Evolutionary conservation across 768 basidiomycete genomes (phyloP).

Genomic region (Podaxis pistillaris): DNA sequence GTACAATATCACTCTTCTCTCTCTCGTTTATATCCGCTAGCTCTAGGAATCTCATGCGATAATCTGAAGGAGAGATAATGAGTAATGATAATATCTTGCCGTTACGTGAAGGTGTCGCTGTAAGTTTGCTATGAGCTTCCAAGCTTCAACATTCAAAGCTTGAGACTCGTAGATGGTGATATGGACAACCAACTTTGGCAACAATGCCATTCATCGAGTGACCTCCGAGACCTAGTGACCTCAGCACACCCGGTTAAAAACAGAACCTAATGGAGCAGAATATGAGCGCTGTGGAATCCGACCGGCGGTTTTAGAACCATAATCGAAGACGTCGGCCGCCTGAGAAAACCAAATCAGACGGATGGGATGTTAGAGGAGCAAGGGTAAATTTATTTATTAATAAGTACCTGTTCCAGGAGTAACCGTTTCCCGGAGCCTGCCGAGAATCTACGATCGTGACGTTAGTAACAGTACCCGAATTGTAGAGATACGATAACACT

Average conservation of each 20-base stretch:
- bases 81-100: neutral
- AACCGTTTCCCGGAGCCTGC: neutral
- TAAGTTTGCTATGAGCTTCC: neutral
- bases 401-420: neutral
- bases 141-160: neutral
- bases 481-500: neutral
- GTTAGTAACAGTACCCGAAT: neutral
- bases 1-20: too few relatives aligned
- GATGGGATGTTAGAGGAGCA: neutral
- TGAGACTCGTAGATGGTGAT: too few relatives aligned
- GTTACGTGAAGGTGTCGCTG: neutral
- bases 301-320: neutral
- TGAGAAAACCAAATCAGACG: neutral
- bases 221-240: neutral
- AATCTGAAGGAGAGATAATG: neutral
- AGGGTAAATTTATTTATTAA: neutral
- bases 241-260: neutral
- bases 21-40: too few relatives aligned
- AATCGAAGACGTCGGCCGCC: neutral
- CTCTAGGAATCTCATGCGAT: neutral
- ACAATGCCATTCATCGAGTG: neutral
- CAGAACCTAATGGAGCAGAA: neutral
- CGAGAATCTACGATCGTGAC: neutral
- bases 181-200: too few relatives aligned
- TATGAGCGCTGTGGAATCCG: neutral